Conservation (phyloP, 208 protist genomes). For the Leishmania martiniquensis region DNA sequence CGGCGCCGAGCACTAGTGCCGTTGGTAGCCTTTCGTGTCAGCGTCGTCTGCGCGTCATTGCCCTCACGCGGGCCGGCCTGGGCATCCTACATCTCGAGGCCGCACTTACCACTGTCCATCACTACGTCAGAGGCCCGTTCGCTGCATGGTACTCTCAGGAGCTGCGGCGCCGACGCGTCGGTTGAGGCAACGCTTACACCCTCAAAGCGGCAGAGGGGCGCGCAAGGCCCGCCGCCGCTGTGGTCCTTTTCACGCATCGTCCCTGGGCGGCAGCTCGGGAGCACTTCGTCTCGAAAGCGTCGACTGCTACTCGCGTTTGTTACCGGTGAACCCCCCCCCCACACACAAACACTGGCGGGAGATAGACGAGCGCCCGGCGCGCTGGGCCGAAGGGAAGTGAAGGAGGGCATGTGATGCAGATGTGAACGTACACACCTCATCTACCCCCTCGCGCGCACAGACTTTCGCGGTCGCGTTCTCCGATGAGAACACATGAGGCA, state of each 20-base stretch:
- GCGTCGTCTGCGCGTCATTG: conserved; percentile 3
- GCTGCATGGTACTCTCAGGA: conserved; percentile 6
- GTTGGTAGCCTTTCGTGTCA: not conserved
- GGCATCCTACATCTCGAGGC: not conserved
- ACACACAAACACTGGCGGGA: not conserved
- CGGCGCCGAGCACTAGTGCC: conserved; percentile 14
- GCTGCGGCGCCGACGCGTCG: not conserved
- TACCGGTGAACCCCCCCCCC: not conserved
- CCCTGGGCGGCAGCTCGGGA: not conserved
- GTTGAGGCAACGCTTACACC: not conserved
- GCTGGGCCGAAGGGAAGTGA: not conserved
- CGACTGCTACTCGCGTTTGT: not conserved
- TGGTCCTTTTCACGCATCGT: not conserved
- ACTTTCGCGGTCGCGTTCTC: no score
- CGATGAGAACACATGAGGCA: no score
- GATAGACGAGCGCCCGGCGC: no score
- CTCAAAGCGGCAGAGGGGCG: not conserved
- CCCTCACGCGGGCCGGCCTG: not conserved
- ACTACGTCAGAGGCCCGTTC: conserved; percentile 37
- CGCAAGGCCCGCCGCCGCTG: not conserved
- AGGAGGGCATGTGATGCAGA: not conserved
- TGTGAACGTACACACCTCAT: not conserved
- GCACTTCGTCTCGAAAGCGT: not conserved
- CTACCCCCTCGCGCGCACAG: not conserved
- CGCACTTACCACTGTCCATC: conserved; percentile 9